phyloP scores from a whole-genome alignment of 768 basidiomycete species.

The Panus rudis region DNA sequence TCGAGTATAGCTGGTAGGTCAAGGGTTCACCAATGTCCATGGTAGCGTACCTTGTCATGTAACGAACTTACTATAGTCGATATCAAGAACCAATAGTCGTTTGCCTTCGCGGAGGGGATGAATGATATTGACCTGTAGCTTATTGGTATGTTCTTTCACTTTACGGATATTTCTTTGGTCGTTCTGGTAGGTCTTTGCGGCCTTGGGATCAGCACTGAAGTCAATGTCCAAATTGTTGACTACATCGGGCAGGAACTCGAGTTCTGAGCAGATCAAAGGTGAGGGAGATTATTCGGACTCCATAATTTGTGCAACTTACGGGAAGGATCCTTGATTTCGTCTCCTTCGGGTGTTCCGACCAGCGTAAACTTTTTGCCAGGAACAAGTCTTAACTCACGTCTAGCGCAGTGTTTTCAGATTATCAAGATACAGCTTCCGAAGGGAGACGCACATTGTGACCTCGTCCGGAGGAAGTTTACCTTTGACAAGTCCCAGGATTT shows the following conservation, averaged over 20 bases:
- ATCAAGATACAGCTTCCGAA: not conserved
- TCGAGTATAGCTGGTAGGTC: conserved; percentile 61
- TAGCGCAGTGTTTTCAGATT: conserved; percentile 19
- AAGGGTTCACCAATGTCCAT: not conserved
- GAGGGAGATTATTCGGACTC: too few relatives aligned
- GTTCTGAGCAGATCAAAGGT: conserved; percentile 31
- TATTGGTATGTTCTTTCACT: conserved; percentile 64
- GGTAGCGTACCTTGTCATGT: too few relatives aligned
- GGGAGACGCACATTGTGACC: conserved; percentile 43
- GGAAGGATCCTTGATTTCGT: conserved; percentile 78
- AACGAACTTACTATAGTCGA: conserved; percentile 68
- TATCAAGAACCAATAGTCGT: conserved; percentile 76
- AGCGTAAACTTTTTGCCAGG: conserved; percentile 75
- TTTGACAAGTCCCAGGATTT: conserved; percentile 80
- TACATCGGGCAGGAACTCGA: conserved; percentile 61
- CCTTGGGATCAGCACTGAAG: conserved; percentile 57
- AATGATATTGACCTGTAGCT: conserved; percentile 64
- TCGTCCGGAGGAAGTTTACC: conserved; percentile 78
- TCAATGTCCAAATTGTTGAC: conserved; percentile 81
- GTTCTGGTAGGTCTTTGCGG: conserved; percentile 51
- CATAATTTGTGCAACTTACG: conserved; percentile 34
- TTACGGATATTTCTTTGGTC: conserved; percentile 80
- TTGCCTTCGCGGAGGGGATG: conserved; percentile 71
- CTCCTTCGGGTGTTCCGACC: conserved; percentile 78
- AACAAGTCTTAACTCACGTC: conserved; percentile 51